phyloP scores from a whole-genome alignment of 306 rosid species.

The Elaeagnus macrophylla region DNA sequence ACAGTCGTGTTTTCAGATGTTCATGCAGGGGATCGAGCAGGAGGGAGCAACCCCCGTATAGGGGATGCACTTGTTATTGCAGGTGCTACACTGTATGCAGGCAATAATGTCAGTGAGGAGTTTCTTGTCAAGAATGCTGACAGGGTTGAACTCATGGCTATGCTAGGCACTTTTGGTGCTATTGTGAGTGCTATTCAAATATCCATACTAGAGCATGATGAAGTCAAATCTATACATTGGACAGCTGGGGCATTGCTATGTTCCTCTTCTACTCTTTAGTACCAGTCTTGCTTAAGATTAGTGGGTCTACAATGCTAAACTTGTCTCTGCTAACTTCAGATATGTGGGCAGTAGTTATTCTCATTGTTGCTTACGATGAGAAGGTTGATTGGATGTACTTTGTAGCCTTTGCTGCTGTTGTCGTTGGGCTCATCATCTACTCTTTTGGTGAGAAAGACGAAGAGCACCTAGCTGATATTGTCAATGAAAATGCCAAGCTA shows the following conservation, averaged over 20 bases:
- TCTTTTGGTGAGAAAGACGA: constrained; percentile 3
- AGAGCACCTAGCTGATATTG: too few relatives aligned
- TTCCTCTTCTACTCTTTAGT: constrained; percentile 86
- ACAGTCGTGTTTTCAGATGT: constrained; percentile 77
- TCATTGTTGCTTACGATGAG: constrained; percentile 24
- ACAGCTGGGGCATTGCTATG: constrained; percentile 88
- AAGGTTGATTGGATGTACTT: constrained; percentile 53
- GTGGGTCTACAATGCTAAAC: constrained; percentile 30
- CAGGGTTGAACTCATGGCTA: constrained; percentile 80
- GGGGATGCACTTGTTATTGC: constrained; percentile 64
- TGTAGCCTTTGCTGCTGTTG: constrained; percentile 31
- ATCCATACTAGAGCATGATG: constrained; percentile 76
- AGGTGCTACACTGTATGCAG: constrained; percentile 64
- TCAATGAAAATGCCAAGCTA: too few relatives aligned
- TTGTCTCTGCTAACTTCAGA: constrained; percentile 32
- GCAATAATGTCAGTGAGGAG: constrained; percentile 78
- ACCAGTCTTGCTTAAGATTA: constrained; percentile 62
- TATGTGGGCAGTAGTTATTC: constrained; percentile 33
- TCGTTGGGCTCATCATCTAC: constrained; percentile 39
- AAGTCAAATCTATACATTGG: constrained; percentile 81
- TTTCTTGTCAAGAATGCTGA: constrained; percentile 81
- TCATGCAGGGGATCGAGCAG: constrained; percentile 71
- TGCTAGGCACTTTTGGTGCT: constrained; percentile 75
- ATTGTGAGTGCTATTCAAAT: constrained; percentile 80
- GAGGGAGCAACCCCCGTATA: constrained; percentile 59